Base-by-base conservation (phyloP, 352 stramenopile species). In the Stramenopiles sp. region DNA sequence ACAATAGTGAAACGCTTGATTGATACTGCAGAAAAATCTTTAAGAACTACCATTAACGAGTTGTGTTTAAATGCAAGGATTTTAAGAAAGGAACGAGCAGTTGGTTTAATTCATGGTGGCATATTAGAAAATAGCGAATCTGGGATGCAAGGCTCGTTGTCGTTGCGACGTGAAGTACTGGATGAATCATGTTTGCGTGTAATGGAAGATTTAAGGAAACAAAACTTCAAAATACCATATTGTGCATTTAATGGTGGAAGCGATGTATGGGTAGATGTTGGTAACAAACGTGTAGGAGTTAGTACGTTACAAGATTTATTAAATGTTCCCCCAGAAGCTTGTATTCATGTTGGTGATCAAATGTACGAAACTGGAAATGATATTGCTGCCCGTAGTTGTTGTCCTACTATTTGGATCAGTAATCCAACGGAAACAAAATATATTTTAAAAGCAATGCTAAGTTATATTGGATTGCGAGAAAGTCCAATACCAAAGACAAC, bases 181-280 rank as follows among this genome's bases (percentile, higher is more conserved):
- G 94, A 98, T 81, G 94, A 98, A 83, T 90, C 93, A 29, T 94
- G 95, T 27, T 82, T 98, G 27, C 89, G 91, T 6, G 87, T 94
- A 73, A 93, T 97, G 82, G 86, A 92, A 69, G 88, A 90, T 79
- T 83, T 98, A 33, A 83, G 86, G 32, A 65, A 27, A 0, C 80
- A 82, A 63, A 83, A 91, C 79, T 87, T 85, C 20, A 73, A 63
- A 0, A 85, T 98, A 29, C 94, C 94, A 6, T 97, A 95, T 81
- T 98, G 93, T 81, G 93, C 93, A 0, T 98, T 98, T 82, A 98
- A 98, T 83, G 94, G 94, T 31, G 94, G 94, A 13, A 91, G 93
- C 43, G 94, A 98, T 83, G 92, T 93, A 63, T 98, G 91, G 91
- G 91, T 98, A 13, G 94, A 98, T 83, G 89, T 97, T 63, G 94